Evolutionary conservation across 2,329 filamentous ascomycete species (phyloP).

Genomic region (Xylaria sp.): DNA sequence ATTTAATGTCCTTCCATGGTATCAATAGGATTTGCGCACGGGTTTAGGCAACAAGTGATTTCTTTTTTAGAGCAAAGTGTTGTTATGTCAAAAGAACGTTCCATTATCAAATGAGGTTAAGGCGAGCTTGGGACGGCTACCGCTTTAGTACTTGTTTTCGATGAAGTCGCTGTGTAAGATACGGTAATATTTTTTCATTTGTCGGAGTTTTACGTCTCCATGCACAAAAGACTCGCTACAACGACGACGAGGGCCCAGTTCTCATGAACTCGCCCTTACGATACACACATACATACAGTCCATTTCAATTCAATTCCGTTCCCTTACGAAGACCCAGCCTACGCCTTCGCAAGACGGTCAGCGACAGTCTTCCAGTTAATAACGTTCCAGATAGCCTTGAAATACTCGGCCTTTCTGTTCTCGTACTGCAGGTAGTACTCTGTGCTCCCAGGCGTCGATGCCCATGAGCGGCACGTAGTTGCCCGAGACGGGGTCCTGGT

Average conservation of each 20-base stretch:
- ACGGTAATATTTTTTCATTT: background rate
- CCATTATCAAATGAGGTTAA: too few relatives aligned
- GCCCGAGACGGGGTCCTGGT: slow-evolving; percentile 65
- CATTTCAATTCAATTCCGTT: too few relatives aligned
- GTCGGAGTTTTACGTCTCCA: background rate
- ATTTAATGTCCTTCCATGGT: too few relatives aligned
- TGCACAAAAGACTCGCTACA: background rate
- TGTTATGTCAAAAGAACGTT: too few relatives aligned
- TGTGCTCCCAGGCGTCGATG: slow-evolving; percentile 70
- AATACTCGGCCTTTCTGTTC: slow-evolving; percentile 85
- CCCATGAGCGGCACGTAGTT: slow-evolving; percentile 60
- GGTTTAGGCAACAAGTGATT: too few relatives aligned
- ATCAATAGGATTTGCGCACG: too few relatives aligned
- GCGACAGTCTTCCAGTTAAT: slow-evolving; percentile 67
- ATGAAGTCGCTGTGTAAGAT: too few relatives aligned
- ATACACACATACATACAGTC: background rate
- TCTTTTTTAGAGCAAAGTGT: too few relatives aligned
- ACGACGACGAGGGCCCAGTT: background rate
- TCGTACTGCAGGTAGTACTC: slow-evolving; percentile 70
- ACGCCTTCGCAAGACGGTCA: slow-evolving; percentile 40
- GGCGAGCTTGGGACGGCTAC: too few relatives aligned
- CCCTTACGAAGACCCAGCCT: background rate
- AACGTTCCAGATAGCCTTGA: slow-evolving; percentile 79
- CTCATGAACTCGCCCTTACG: background rate
- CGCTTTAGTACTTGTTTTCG: too few relatives aligned